Evolutionary conservation across 1,139 yeast genomes (phyloP).

Genomic region (Arxiozyma heterogenica): DNA sequence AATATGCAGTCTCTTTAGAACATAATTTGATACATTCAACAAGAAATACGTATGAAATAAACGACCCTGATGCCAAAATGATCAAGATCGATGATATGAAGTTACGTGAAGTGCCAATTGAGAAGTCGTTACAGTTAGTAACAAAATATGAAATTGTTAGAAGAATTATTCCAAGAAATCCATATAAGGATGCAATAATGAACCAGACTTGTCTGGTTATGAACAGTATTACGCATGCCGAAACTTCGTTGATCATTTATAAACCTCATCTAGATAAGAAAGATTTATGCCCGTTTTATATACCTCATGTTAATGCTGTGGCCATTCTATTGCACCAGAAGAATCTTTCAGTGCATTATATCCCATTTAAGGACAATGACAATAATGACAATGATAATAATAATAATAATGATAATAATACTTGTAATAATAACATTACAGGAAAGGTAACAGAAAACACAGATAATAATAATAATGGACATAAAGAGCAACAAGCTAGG

Average conservation of each 20-base stretch:
- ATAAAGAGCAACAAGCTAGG: constrained; percentile 2
- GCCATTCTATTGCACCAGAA: constrained; percentile 51
- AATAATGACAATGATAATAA: neutral
- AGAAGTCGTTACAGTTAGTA: constrained; percentile 12
- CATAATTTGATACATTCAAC: neutral
- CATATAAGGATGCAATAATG: constrained; percentile 70
- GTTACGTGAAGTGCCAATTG: constrained; percentile 32
- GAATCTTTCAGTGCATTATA: constrained; percentile 69
- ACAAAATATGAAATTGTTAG: constrained; percentile 48
- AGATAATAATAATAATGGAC: neutral
- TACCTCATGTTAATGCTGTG: constrained; percentile 77
- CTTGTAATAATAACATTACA: neutral
- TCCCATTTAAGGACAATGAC: constrained; percentile 43
- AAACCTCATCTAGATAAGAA: constrained; percentile 57
- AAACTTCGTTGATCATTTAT: constrained; percentile 54
- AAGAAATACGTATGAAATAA: constrained; percentile 11
- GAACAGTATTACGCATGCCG: constrained; percentile 26
- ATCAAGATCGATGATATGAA: constrained; percentile 45
- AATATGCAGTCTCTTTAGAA: constrained; percentile 23
- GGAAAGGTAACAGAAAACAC: too few species aligned
- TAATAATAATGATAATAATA: neutral
- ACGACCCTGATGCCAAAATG: constrained; percentile 26
- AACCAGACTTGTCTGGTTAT: constrained; percentile 73
- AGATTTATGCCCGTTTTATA: constrained; percentile 76
- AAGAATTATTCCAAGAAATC: constrained; percentile 81